phyloP scores from a whole-genome alignment of 1,139 yeast genomes.

The Candida tetrigidarum region DNA sequence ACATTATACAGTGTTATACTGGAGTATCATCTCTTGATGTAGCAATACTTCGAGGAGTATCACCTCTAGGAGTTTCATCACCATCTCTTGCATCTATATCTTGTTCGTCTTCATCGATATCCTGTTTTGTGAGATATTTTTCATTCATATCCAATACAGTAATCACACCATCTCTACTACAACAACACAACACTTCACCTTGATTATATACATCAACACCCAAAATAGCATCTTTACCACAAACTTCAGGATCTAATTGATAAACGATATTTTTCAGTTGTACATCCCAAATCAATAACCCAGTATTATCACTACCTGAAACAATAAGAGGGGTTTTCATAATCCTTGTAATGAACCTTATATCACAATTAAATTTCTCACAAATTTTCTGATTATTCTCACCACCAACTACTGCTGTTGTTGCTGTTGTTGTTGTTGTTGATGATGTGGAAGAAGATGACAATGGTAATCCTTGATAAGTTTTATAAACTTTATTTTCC shows the following conservation, averaged over 20 bases:
- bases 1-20: no score
- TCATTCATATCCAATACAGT: constrained; percentile 28
- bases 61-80: constrained; percentile 9
- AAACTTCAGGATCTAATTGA: constrained; percentile 24
- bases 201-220: constrained; percentile 46
- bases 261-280: constrained; percentile 61
- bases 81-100: not conserved
- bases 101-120: not conserved
- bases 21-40: constrained; percentile 9
- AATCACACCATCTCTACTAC: constrained; percentile 31
- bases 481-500: constrained; percentile 77
- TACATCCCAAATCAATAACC: constrained; percentile 73
- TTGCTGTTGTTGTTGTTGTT: no score
- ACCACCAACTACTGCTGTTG: no score
- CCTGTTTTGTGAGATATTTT: constrained; percentile 12
- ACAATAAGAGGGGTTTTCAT: constrained; percentile 47
- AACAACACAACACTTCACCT: constrained; percentile 45
- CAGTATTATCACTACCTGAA: constrained; percentile 70
- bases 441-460: no score
- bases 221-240: constrained; percentile 45
- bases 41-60: no score
- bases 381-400: constrained; percentile 36
- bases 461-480: constrained; percentile 61
- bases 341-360: constrained; percentile 43
- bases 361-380: constrained; percentile 51